These are phyloP conservation scores for Zygosaccharomyces siamensis DNA, from an alignment of 805 yeast genomes.

Conservation along the genomic window DNA sequence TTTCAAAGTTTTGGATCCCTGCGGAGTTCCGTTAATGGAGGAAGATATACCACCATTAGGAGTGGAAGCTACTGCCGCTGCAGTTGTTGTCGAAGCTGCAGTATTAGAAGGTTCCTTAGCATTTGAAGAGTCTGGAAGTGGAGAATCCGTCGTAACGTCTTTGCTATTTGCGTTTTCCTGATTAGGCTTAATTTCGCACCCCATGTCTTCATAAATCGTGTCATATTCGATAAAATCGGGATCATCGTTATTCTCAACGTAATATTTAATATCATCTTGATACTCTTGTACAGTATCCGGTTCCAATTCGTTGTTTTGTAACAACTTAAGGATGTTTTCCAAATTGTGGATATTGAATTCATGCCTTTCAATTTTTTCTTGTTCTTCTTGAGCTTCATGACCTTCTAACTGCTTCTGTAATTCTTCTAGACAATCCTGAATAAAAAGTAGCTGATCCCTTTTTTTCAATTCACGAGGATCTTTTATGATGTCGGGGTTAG, in stretches of 20 bases:
- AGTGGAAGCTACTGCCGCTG: background rate
- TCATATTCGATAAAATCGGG: conserved; percentile 93
- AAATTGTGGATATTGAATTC: conserved; percentile 71
- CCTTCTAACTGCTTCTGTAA: conserved; percentile 75
- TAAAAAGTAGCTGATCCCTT: conserved; percentile 63
- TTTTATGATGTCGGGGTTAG: conserved; percentile 52
- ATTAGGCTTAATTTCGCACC: conserved; percentile 43
- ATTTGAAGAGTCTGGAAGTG: background rate
- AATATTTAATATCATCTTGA: conserved; percentile 86
- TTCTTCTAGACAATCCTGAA: conserved; percentile 70
- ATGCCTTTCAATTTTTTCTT: conserved; percentile 64
- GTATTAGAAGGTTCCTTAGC: background rate
- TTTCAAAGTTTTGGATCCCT: conserved; percentile 6
- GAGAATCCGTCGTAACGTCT: background rate
- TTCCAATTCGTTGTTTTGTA: conserved; percentile 76
- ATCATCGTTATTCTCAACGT: conserved; percentile 89
- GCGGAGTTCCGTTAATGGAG: background rate
- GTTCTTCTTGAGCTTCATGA: conserved; percentile 65
- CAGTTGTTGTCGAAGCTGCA: conserved; percentile 4
- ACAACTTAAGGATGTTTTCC: conserved; percentile 68
- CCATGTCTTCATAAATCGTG: conserved; percentile 82
- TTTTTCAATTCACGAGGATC: conserved; percentile 82
- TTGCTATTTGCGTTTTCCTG: conserved; percentile 33
- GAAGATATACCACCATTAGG: background rate
- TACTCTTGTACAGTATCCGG: conserved; percentile 71